Base-by-base conservation (phyloP, 495 filamentous ascomycete genomes). In the Trichoderma gamsii region DNA sequence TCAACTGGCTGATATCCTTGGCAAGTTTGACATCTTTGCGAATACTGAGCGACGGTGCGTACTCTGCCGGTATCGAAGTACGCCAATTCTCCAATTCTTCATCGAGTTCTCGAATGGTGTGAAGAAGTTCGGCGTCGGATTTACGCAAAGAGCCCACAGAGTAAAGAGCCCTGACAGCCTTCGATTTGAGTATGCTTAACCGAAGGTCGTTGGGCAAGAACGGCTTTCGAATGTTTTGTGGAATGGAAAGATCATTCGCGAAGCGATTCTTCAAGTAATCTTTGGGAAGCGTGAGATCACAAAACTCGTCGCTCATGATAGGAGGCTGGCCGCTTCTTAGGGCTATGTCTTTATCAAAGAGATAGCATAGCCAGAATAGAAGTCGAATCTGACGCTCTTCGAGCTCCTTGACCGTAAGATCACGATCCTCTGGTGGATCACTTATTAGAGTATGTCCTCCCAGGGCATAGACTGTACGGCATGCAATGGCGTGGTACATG, bases 351-450 rank as follows among this genome's bases (percentile, higher is more conserved):
- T 84, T 84, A 65, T 86, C 84, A 41, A 83, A 66, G 2, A 74
- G 78, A 64, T 84, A 86, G 73, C 80, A 80, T 4, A 85, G 72
- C 84, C 83, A 86, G 70, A 86, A 86, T 0, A 86, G 67, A 61
- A 79, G 79, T 0, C 84, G 81, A 0, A 85, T 70, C 16, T 82
- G 80, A 5, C 68, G 15, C 23, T 41, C 25, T 64, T 66, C 64
- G 35, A 59, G 15, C 27, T 59, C 15, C 23, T 11, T 63, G 23
- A 41, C n/a, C 41, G 38, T 41, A 23, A 46, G 64, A 9, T 41
- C n/a, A 35, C 64, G 32, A 32, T 65, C 32, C 41, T 64, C 63
- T 41, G 56, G 68, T 21, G 49, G 71, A 23, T 61, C 51, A 38
- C 8, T 65, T 21, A 66, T 68, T 63, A 69, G 27, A 64, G 73